Conservation (phyloP, 2,329 filamentous ascomycete genomes). For the Penicillium sp. region DNA sequence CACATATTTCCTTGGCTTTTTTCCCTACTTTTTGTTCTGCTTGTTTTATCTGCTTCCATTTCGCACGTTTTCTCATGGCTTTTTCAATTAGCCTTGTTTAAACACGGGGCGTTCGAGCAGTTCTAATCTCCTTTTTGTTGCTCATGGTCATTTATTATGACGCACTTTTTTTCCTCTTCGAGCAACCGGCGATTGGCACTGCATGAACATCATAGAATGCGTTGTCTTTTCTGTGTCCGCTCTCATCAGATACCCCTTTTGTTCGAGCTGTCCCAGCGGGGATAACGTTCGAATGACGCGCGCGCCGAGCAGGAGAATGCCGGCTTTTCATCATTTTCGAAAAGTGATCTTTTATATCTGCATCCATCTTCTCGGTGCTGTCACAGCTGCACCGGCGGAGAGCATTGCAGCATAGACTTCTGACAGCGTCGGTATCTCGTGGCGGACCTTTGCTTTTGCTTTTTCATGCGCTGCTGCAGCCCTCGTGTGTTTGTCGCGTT, state of each 20-base stretch:
- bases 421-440: slow-evolving; percentile 46
- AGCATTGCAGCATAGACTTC: slow-evolving; percentile 45
- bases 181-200: slow-evolving; percentile 42
- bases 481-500: slow-evolving; percentile 30
- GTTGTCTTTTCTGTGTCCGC: slow-evolving; percentile 53
- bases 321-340: slow-evolving; percentile 38
- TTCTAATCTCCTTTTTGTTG: slow-evolving; percentile 37
- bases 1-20: slow-evolving; percentile 21
- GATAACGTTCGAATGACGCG: slow-evolving; percentile 44
- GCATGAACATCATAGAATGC: slow-evolving; percentile 58
- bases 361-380: slow-evolving; percentile 44
- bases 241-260: slow-evolving; percentile 54
- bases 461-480: slow-evolving; percentile 27
- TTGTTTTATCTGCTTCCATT: slow-evolving; percentile 30
- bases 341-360: slow-evolving; percentile 44
- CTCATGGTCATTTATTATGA: slow-evolving; percentile 28
- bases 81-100: slow-evolving; percentile 38
- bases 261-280: slow-evolving; percentile 44
- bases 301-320: slow-evolving; percentile 43
- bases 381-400: slow-evolving; percentile 45
- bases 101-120: slow-evolving; percentile 46
- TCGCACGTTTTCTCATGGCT: slow-evolving; percentile 33
- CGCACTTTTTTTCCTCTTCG: slow-evolving; percentile 22
- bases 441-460: slow-evolving; percentile 36
- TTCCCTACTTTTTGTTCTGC: slow-evolving; percentile 29